Evolutionary conservation across 2,329 filamentous ascomycete genomes (phyloP).

Genomic region (Aspergillus jensenii): DNA sequence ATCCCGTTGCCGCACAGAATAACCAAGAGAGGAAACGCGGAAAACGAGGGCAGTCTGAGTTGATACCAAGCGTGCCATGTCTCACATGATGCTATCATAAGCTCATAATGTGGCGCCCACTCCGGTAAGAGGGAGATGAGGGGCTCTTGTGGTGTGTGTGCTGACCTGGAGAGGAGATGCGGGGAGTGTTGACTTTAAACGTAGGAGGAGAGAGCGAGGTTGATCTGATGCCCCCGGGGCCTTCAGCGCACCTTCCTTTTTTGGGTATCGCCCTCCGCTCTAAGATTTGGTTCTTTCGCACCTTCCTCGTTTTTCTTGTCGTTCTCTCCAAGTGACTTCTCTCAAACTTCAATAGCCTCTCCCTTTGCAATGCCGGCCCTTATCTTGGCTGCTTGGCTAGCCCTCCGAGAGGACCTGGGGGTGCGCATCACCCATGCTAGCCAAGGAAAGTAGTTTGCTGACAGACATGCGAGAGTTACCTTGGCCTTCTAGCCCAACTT

Average conservation of each 20-base stretch:
- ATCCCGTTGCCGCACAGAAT: not conserved
- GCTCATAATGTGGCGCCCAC: not conserved
- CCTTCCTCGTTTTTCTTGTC: not conserved
- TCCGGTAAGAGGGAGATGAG: not conserved
- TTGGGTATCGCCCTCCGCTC: not conserved
- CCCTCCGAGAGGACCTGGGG: not conserved
- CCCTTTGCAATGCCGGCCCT: not conserved
- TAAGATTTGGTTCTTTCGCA: not conserved
- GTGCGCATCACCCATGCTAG: not conserved
- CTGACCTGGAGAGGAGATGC: not conserved
- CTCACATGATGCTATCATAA: slow-evolving; percentile 23
- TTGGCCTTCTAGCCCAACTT: not conserved
- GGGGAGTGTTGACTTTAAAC: not conserved
- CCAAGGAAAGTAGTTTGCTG: not conserved
- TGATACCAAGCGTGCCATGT: not conserved
- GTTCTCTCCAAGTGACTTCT: not conserved
- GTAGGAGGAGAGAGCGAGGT: not conserved
- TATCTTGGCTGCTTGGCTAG: not conserved
- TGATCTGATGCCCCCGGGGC: not conserved
- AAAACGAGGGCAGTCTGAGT: not conserved
- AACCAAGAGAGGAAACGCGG: not conserved
- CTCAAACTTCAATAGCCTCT: not conserved
- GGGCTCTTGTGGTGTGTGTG: not conserved
- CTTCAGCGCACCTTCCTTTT: not conserved
- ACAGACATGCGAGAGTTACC: not conserved